Conservation (phyloP, 2,329 filamentous ascomycete species). For the Cytospora chrysosperma region DNA sequence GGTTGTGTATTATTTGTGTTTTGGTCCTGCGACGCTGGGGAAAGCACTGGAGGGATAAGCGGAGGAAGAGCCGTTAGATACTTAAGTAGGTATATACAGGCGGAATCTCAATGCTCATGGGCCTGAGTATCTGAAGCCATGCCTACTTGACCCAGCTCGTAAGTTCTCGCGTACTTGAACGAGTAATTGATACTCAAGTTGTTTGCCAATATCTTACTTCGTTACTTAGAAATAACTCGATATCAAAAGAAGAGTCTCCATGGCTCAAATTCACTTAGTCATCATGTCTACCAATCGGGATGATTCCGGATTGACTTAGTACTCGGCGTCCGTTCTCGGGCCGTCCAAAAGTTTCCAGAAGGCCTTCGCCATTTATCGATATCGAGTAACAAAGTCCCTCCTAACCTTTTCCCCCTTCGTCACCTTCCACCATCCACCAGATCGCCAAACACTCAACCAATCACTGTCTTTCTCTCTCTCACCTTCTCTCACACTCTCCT, state of each 20-base stretch:
- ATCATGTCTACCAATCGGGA: constrained; percentile 1
- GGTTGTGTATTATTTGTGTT: constrained; percentile 43
- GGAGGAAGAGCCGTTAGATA: not conserved
- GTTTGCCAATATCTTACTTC: too few species aligned
- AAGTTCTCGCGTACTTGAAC: not conserved
- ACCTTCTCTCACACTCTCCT: too few species aligned
- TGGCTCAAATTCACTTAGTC: constrained; percentile 5
- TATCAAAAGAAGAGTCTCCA: too few species aligned
- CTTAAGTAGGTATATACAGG: too few species aligned
- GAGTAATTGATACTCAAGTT: too few species aligned
- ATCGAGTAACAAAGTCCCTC: not conserved
- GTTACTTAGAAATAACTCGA: too few species aligned
- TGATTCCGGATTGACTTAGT: not conserved
- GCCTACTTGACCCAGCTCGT: not conserved
- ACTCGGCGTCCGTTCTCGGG: not conserved
- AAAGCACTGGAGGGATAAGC: constrained; percentile 40
- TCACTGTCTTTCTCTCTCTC: too few species aligned
- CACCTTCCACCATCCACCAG: not conserved
- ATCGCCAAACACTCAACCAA: not conserved
- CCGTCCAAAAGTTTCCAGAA: constrained; percentile 17
- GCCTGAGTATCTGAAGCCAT: not conserved
- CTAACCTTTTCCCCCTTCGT: too few species aligned
- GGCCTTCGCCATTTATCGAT: not conserved
- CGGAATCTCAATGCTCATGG: too few species aligned
- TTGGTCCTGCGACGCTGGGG: constrained; percentile 48